Evolutionary conservation across 495 filamentous ascomycete genomes (phyloP), one percentile per base, ranked within the genome.

Genomic region (Daldinia vernicosa): DNA sequence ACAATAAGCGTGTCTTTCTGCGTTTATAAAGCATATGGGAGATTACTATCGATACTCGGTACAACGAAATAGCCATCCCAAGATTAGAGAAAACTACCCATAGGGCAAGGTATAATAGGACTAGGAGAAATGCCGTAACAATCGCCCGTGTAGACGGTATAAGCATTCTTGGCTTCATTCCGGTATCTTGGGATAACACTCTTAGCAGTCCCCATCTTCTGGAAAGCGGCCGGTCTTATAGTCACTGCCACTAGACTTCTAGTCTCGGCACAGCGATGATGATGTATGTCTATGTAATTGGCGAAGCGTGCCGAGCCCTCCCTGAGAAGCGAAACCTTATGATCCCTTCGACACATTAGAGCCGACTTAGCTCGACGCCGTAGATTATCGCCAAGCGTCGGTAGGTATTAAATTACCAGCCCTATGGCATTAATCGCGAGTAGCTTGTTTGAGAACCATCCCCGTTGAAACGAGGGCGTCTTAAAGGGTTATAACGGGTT

Each of bases 401-500:
- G 9, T 17, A 11, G 15, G 51, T n/a, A 4, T 28, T 35, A 53
- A 17, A 35, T 22, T 22, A 35, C 1, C 17, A 54, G 60, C 30
- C 50, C 26, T 63, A 54, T 26, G 33, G 24, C 27, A n/a, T 14
- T 26, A 24, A 14, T 45, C 51, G 35, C 27, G 22, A 47, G 15
- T 66, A 58, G 63, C 28, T 58, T 33, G 62, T 58, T 50, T 58
- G 35, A 66, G 53, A 58, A 37, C 1, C 53, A 37, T 40, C 53
- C 53, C n/a, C 39, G 17, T 55, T 55, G 17, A 0, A 47, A 14
- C 24, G 17, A 35, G 64, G 50, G 30, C 9, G 33, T 15, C 50
- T 47, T 61, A 55, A 60, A 60, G 28, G 6, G 27, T 53, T 22
- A n/a, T n/a, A 11, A 53, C 26, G 24, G 50, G 24, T 53, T n/a